phyloP scores from a whole-genome alignment of 371 early-diverging fungal species.

The Lichtheimia hyalospora region DNA sequence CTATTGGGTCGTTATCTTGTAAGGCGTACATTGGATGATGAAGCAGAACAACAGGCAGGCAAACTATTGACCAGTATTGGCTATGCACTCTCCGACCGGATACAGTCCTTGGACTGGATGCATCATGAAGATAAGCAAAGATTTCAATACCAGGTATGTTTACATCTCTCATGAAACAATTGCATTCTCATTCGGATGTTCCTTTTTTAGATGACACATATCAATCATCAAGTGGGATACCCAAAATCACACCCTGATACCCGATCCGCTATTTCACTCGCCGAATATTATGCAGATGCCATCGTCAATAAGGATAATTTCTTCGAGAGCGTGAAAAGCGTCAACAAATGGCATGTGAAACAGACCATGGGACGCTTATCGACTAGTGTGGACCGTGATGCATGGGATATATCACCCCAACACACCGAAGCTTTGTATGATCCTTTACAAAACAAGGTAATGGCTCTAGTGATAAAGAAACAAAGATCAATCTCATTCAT shows the following conservation, averaged over 20 bases:
- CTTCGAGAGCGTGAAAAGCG: slow-evolving; percentile 47
- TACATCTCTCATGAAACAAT: not conserved
- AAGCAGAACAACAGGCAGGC: slow-evolving; percentile 23
- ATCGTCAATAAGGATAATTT: slow-evolving; percentile 33
- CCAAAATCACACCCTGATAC: slow-evolving; percentile 44
- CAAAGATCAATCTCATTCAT: not conserved
- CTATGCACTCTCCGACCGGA: slow-evolving; percentile 14
- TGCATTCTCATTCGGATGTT: not conserved
- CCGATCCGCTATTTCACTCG: slow-evolving; percentile 34
- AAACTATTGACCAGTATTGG: slow-evolving; percentile 28
- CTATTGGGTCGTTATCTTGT: slow-evolving; percentile 56
- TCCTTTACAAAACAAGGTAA: slow-evolving; percentile 23
- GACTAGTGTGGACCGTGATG: slow-evolving; percentile 32
- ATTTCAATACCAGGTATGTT: not conserved
- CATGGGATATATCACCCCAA: slow-evolving; percentile 56
- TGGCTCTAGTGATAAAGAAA: not conserved
- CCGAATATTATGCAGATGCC: slow-evolving; percentile 43
- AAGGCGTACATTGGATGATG: slow-evolving; percentile 11
- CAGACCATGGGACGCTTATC: slow-evolving; percentile 16
- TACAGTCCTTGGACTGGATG: not conserved
- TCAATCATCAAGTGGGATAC: slow-evolving; percentile 32
- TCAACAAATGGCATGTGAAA: slow-evolving; percentile 24
- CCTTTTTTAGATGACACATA: slow-evolving; percentile 10
- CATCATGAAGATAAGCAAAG: not conserved
- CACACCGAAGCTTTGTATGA: slow-evolving; percentile 46